Evolutionary conservation across 2,329 filamentous ascomycete species (phyloP).

Genomic region (Cercospora sojina): DNA sequence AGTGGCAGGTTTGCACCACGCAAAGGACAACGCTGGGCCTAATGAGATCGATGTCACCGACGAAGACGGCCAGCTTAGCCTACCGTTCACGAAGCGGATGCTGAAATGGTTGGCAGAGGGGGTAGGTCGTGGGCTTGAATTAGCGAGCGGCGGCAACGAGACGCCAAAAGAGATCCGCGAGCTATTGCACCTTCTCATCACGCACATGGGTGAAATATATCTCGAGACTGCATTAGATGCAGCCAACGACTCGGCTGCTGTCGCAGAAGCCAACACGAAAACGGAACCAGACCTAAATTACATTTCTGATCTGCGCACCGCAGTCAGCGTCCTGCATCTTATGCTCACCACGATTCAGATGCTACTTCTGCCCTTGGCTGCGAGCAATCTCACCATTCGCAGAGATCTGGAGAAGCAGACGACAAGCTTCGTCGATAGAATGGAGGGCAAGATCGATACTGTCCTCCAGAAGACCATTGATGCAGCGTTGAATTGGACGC

Average conservation of each 20-base stretch:
- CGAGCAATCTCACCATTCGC: slow-evolving; percentile 84
- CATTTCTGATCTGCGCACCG: slow-evolving; percentile 72
- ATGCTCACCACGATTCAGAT: slow-evolving; percentile 91
- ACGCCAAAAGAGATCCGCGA: slow-evolving; percentile 92
- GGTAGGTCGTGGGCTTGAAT: slow-evolving; percentile 83
- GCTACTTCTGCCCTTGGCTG: slow-evolving; percentile 84
- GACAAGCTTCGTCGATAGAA: slow-evolving; percentile 67
- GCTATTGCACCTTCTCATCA: slow-evolving; percentile 77
- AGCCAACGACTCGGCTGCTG: slow-evolving; percentile 70
- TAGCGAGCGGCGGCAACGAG: slow-evolving; percentile 75
- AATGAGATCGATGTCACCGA: slow-evolving; percentile 77
- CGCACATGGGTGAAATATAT: slow-evolving; percentile 82
- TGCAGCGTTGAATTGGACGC: slow-evolving; percentile 73
- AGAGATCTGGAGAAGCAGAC: slow-evolving; percentile 85
- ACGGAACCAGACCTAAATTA: slow-evolving; percentile 85
- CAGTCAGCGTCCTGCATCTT: slow-evolving; percentile 85
- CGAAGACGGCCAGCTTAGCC: slow-evolving; percentile 78
- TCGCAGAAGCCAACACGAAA: slow-evolving; percentile 72
- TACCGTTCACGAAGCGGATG: slow-evolving; percentile 94
- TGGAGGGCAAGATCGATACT: slow-evolving; percentile 79
- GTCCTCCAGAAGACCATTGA: slow-evolving; percentile 69
- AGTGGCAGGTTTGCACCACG: slow-evolving; percentile 77
- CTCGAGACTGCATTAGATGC: slow-evolving; percentile 65
- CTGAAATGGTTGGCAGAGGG: slow-evolving; percentile 95
- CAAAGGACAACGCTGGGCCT: slow-evolving; percentile 52